phyloP scores from a whole-genome alignment of 2,329 filamentous ascomycete species.

The Alternaria hordeiaustralica region DNA sequence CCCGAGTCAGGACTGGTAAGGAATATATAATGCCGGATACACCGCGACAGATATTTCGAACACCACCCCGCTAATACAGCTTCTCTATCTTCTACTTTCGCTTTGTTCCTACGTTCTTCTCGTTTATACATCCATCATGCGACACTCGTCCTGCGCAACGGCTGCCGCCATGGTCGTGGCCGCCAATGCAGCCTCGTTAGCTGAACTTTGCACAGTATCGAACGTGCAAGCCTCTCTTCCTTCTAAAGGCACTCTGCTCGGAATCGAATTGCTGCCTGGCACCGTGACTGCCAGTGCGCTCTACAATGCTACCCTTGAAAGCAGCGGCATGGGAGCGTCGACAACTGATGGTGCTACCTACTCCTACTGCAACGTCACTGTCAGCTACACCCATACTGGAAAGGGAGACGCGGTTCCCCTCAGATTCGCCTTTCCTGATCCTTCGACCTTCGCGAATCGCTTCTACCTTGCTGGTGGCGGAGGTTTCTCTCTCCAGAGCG shows the following conservation, averaged over 20 bases:
- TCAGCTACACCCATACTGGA: slow-evolving; percentile 55
- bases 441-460: slow-evolving; percentile 53
- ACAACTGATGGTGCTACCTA: slow-evolving; percentile 12
- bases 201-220: slow-evolving; percentile 19
- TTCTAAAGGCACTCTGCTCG: slow-evolving; percentile 21
- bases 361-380: slow-evolving; percentile 56
- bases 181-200: slow-evolving; percentile 2
- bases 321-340: slow-evolving; percentile 10
- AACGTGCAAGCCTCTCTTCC: slow-evolving; percentile 28
- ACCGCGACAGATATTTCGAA: background rate
- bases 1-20: background rate
- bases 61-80: background rate
- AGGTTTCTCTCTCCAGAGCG: slow-evolving; percentile 41
- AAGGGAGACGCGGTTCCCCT: slow-evolving; percentile 21
- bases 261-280: slow-evolving; percentile 49
- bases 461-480: slow-evolving; percentile 58
- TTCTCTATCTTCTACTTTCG: background rate
- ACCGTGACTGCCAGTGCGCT: slow-evolving; percentile 48
- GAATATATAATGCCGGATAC: background rate
- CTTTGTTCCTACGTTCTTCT: background rate
- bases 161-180: slow-evolving; percentile 6
- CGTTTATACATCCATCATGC: slow-evolving; percentile 7
- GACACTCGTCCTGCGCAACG: slow-evolving; percentile 5
- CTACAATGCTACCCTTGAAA: slow-evolving; percentile 41
- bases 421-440: slow-evolving; percentile 54